Conservation (phyloP, 1,284 basidiomycete genomes). For the Schizophyllum amplum region DNA sequence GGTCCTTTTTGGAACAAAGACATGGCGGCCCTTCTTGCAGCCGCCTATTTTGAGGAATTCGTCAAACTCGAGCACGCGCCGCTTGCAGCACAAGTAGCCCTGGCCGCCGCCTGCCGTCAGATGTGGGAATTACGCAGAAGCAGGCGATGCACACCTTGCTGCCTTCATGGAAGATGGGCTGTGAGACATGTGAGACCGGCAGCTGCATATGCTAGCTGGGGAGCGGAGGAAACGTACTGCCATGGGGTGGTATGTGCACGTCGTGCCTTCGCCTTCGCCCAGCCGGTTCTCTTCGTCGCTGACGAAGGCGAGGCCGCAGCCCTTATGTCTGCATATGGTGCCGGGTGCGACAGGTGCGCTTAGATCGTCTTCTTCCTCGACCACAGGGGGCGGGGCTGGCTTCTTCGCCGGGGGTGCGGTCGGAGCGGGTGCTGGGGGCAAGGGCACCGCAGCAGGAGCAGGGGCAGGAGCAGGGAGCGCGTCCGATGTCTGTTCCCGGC, state of each 20-base stretch:
- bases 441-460: constrained; percentile 11
- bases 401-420: constrained; percentile 10
- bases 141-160: constrained; percentile 53
- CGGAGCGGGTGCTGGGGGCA: constrained; percentile 7
- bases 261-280: constrained; percentile 61
- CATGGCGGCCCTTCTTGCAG: constrained; percentile 78
- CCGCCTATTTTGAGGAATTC: constrained; percentile 91
- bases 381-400: constrained; percentile 25
- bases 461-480: constrained; percentile 8
- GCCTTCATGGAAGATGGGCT: constrained; percentile 91
- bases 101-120: constrained; percentile 21
- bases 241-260: constrained; percentile 82
- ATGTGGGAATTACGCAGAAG: constrained; percentile 9
- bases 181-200: constrained; percentile 10
- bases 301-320: constrained; percentile 62
- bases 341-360: constrained; percentile 46
- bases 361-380: constrained; percentile 78
- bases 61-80: constrained; percentile 89
- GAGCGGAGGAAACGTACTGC: constrained; percentile 45
- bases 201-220: constrained; percentile 2
- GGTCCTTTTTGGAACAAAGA: constrained; percentile 64
- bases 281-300: constrained; percentile 66
- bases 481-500: constrained; percentile 15
- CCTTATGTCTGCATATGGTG: constrained; percentile 66
- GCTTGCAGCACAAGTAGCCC: constrained; percentile 93